Conservation (phyloP, 306 rosid species). For the Vigna reflexopilosa region DNA sequence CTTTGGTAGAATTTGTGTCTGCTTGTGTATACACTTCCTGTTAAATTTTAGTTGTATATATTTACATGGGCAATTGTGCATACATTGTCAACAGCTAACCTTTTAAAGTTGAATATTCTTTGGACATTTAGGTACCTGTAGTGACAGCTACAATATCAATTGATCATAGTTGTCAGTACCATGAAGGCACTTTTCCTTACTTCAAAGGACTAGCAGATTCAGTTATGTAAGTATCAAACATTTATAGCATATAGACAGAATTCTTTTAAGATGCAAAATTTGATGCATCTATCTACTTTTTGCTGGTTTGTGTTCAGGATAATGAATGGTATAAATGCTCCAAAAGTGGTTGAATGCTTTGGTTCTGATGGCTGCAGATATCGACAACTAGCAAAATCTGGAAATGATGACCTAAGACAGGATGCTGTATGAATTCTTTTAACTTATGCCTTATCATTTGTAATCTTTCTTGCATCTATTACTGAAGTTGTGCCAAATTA, state of each 20-base stretch:
- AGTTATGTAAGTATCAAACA: constrained; percentile 63
- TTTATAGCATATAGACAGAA: constrained; percentile 23
- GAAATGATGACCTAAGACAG: constrained; percentile 94
- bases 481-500: constrained; percentile 22
- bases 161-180: constrained; percentile 79
- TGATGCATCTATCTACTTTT: constrained; percentile 32
- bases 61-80: constrained; percentile 1
- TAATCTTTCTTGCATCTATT: neutral
- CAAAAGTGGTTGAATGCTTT: constrained; percentile 90
- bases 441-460: constrained; percentile 32
- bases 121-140: constrained; percentile 81
- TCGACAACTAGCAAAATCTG: constrained; percentile 96
- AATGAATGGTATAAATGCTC: constrained; percentile 96
- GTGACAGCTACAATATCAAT: constrained; percentile 88
- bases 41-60: neutral
- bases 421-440: constrained; percentile 76
- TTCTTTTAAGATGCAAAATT: constrained; percentile 24
- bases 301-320: constrained; percentile 64
- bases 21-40: neutral
- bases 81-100: constrained; percentile 24
- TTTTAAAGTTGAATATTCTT: constrained; percentile 38
- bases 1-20: neutral
- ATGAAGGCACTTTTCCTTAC: constrained; percentile 86
- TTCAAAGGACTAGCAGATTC: constrained; percentile 85
- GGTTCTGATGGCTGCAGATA: constrained; percentile 90